Evolutionary conservation across 1,284 basidiomycete genomes (phyloP), one percentile per base, ranked within the genome.

Genomic region (Pseudozyma sp.): DNA sequence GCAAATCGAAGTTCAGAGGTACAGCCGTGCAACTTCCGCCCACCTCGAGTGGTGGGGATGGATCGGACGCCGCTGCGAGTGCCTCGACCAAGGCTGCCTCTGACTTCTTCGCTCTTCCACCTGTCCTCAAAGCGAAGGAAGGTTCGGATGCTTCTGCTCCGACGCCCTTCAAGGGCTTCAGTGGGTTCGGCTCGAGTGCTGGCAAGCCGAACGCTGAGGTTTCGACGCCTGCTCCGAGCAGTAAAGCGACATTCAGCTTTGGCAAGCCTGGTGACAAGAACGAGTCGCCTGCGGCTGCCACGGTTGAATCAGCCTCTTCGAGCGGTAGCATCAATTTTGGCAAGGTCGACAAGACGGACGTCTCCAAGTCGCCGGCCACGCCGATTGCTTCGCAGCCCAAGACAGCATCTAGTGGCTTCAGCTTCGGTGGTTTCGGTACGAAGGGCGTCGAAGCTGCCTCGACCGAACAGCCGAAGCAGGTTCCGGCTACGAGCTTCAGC

Each of bases 61-160:
- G 43, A 29, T 37, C 30, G n/a, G 40, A 42, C 9, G 51, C n/a
- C 14, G 34, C 40, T 4, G 37, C 51, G 3, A 9, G 39, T 4
- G 37, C 47, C 7, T 19, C 43, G 16, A 37, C 29, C 16, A 73
- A 73, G 33, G 58, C 57, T 10, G 53, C 60, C 1, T 59, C 66
- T 14, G 64, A 73, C 29, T 73, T 73, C 54, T 70, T 69, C 29
- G 67, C 72, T 7, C 33, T 50, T 34, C 67, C 67, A 37, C 35
- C 39, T 9, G 44, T 42, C 14, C 30, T 59, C 1, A 62, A 66
- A 54, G 37, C 58, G 0, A 55, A 74, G 42, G 56, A 54, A 5
- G 55, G 35, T 17, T 19, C 48, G 9, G n/a, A 19, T n/a, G 17
- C 30, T 5, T 33, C 43, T 19, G 52, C 30, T 16, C 44, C 54